Conservation (phyloP, 179 eudicot species). For the Patellifolia procumbens region DNA sequence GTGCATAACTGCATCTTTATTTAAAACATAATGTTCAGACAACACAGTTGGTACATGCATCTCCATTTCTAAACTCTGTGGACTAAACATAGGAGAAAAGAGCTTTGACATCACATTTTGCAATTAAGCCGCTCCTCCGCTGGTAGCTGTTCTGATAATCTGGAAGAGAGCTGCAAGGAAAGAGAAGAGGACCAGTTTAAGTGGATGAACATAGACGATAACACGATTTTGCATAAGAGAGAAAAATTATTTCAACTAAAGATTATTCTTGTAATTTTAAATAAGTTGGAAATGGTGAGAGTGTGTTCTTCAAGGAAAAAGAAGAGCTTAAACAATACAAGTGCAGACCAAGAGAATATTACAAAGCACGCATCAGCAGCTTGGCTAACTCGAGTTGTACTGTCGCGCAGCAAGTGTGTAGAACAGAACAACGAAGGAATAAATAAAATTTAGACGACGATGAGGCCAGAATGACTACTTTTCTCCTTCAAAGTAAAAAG, state of each 20-base stretch:
- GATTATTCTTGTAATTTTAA: too few relatives aligned
- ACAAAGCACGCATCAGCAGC: too few relatives aligned
- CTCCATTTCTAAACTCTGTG: conserved; percentile 17
- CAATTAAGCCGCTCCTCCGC: conserved; percentile 76
- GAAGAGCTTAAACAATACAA: too few relatives aligned
- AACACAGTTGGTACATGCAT: conserved; percentile 29
- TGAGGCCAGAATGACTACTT: not conserved
- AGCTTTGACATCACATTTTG: conserved; percentile 19
- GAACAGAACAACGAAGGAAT: not conserved
- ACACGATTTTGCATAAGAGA: too few relatives aligned
- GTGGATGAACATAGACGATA: not conserved
- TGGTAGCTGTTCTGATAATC: conserved; percentile 94
- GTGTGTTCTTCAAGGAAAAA: too few relatives aligned
- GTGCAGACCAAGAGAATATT: too few relatives aligned
- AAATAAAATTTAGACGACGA: not conserved
- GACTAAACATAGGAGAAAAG: conserved; percentile 15
- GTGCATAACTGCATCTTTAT: conserved; percentile 32
- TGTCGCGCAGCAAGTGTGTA: too few relatives aligned
- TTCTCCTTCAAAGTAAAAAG: not conserved
- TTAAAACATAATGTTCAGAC: conserved; percentile 29
- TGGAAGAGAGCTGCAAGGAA: conserved; percentile 72
- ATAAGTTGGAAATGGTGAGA: too few relatives aligned
- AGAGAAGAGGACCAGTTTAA: not conserved
- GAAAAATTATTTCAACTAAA: too few relatives aligned
- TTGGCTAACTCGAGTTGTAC: too few relatives aligned